phyloP scores from a whole-genome alignment of 306 rosid species.

The Citrullus amarus region DNA sequence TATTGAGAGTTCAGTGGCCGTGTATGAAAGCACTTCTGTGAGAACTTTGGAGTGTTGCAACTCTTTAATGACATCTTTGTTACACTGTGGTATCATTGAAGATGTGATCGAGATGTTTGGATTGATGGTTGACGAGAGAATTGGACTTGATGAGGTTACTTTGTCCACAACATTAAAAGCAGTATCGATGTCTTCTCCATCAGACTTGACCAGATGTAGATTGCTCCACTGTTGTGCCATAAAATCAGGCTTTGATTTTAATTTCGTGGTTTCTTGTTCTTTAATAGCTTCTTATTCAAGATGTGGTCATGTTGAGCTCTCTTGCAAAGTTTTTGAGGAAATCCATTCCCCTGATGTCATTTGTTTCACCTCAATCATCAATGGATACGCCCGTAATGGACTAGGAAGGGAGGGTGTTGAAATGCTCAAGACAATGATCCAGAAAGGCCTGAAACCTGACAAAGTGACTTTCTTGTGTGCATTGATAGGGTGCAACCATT shows the following conservation, averaged over 20 bases:
- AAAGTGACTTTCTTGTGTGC: conserved; percentile 60
- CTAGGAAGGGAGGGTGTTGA: conserved; percentile 57
- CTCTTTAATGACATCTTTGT: conserved; percentile 76
- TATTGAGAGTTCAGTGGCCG: conserved; percentile 45
- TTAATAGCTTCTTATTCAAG: conserved; percentile 65
- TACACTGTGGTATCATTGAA: conserved; percentile 37
- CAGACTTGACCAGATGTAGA: conserved; percentile 34
- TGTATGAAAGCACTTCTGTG: conserved; percentile 37
- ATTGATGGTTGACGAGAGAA: conserved; percentile 57
- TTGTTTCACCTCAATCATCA: conserved; percentile 74
- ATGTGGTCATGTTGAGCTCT: conserved; percentile 45
- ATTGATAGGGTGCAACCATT: conserved; percentile 58
- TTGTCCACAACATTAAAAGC: conserved; percentile 62
- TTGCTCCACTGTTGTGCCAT: conserved; percentile 51
- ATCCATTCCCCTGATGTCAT: conserved; percentile 46
- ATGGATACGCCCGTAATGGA: conserved; percentile 67
- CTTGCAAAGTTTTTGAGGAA: conserved; percentile 37
- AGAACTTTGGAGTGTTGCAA: conserved; percentile 55
- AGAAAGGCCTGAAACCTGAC: conserved; percentile 59
- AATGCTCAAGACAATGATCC: conserved; percentile 43
- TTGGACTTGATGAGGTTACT: conserved; percentile 56
- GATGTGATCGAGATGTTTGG: conserved; percentile 76
- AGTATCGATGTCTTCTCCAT: conserved; percentile 34
- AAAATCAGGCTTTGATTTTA: conserved; percentile 55
- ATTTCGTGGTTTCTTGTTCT: conserved; percentile 50